phyloP scores from a whole-genome alignment of 164 flowering plant species.

The Liriodendron chinense region DNA sequence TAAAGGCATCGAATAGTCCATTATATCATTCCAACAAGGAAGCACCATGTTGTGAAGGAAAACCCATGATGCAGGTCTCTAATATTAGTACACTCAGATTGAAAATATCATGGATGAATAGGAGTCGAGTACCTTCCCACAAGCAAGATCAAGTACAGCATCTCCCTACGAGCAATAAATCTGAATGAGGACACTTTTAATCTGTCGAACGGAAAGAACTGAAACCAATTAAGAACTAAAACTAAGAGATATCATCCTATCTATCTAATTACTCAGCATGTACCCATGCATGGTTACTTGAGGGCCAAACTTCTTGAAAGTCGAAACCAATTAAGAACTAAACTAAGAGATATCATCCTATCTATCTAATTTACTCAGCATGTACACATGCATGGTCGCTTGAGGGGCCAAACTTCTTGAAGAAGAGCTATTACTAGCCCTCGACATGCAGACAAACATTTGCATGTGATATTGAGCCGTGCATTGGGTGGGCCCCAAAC shows the following conservation, averaged over 20 bases:
- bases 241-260: not conserved
- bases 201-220: slow-evolving; percentile 37
- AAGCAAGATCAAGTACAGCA: slow-evolving; percentile 95
- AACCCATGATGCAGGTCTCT: not conserved
- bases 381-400: too few species aligned
- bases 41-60: not conserved
- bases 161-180: slow-evolving; percentile 74
- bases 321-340: not conserved
- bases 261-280: not conserved
- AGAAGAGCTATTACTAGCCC: too few species aligned
- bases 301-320: too few species aligned
- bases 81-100: not conserved
- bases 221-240: not conserved
- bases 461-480: too few species aligned
- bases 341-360: not conserved
- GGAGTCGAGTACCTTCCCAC: slow-evolving; percentile 76
- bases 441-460: too few species aligned
- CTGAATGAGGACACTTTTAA: slow-evolving; percentile 93
- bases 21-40: not conserved
- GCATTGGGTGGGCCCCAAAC: too few species aligned
- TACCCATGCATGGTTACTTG: too few species aligned
- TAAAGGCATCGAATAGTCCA: not conserved
- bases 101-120: not conserved
- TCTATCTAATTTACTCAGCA: not conserved
- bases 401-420: too few species aligned